These are phyloP conservation scores for Physcomitrellopsis africana DNA, from an alignment of 225 moss, liverwort and hornwort species.

Conservation along the genomic window DNA sequence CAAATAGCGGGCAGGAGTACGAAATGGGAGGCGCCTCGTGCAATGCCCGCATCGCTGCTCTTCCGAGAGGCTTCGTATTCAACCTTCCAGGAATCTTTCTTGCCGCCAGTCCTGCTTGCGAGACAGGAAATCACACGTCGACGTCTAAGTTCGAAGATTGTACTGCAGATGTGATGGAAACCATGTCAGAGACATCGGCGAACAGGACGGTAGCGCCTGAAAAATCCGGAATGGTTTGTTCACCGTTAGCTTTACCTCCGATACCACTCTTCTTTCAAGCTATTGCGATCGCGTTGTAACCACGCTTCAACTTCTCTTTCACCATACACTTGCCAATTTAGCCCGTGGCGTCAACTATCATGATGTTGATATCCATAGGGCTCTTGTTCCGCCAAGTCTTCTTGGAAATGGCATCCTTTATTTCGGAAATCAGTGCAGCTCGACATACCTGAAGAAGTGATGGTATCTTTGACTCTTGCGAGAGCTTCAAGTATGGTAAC, in stretches of 20 bases:
- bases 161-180: slow-evolving; percentile 58
- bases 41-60: slow-evolving; percentile 73
- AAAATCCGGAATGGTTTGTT: slow-evolving; percentile 61
- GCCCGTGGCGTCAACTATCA: slow-evolving; percentile 80
- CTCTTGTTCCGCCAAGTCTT: slow-evolving; percentile 57
- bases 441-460: slow-evolving; percentile 27
- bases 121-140: slow-evolving; percentile 88
- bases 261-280: slow-evolving; percentile 89
- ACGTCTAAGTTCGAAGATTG: slow-evolving; percentile 43
- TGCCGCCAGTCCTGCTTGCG: slow-evolving; percentile 84
- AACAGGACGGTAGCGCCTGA: slow-evolving; percentile 71
- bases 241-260: slow-evolving; percentile 61
- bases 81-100: slow-evolving; percentile 92
- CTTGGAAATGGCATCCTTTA: slow-evolving; percentile 33
- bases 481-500: slow-evolving; percentile 17
- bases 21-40: slow-evolving; percentile 80
- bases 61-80: slow-evolving; percentile 89
- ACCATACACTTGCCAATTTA: slow-evolving; percentile 94
- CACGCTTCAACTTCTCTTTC: slow-evolving; percentile 87
- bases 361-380: slow-evolving; percentile 46
- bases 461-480: slow-evolving; percentile 7
- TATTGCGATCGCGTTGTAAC: slow-evolving; percentile 79
- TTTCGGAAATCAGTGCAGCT: slow-evolving; percentile 40
- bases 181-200: slow-evolving; percentile 67
- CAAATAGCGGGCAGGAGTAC: slow-evolving; percentile 94